These are phyloP conservation scores for Udeniomyces megalosporus DNA, from an alignment of 768 basidiomycete species.

Conservation along the genomic window DNA sequence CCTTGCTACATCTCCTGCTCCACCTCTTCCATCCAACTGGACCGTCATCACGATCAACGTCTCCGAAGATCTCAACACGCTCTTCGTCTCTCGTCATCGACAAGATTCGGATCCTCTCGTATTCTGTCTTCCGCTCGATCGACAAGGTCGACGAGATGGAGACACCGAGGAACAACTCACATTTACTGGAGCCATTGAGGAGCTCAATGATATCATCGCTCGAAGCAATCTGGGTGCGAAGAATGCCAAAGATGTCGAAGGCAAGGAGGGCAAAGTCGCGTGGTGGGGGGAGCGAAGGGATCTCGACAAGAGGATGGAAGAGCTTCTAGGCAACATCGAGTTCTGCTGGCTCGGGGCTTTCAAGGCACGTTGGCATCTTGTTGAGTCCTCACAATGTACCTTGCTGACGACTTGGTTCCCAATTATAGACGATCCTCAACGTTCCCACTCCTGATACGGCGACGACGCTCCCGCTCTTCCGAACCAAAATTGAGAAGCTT, in stretches of 20 bases:
- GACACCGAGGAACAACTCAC: slow-evolving; percentile 50
- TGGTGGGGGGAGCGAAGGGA: slow-evolving; percentile 77
- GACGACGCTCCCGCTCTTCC: slow-evolving; percentile 42
- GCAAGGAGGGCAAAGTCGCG: slow-evolving; percentile 41
- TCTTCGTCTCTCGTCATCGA: slow-evolving; percentile 69
- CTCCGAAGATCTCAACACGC: slow-evolving; percentile 61
- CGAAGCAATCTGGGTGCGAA: slow-evolving; percentile 60
- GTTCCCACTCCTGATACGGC: slow-evolving; percentile 34
- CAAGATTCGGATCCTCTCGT: slow-evolving; percentile 48
- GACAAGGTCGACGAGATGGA: slow-evolving; percentile 58
- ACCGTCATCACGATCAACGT: slow-evolving; percentile 67
- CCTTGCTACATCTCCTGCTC: too few species aligned
- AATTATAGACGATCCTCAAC: slow-evolving; percentile 34
- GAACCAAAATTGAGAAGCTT: slow-evolving; percentile 53
- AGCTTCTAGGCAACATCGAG: slow-evolving; percentile 68
- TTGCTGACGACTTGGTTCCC: too few species aligned
- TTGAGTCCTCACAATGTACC: background rate
- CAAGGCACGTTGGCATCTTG: slow-evolving; percentile 44
- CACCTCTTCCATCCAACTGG: slow-evolving; percentile 59
- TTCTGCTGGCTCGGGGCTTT: slow-evolving; percentile 95
- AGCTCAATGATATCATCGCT: slow-evolving; percentile 65
- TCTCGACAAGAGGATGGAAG: slow-evolving; percentile 60
- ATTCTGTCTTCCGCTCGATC: slow-evolving; percentile 67
- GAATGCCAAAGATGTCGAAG: slow-evolving; percentile 53
- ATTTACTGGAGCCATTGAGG: slow-evolving; percentile 53